A percentile compares a stretch with the other conserved stretches of the same genome.
Evolutionary conservation across 306 rosid species (phyloP).

Genomic region (Dryas octopetala): DNA sequence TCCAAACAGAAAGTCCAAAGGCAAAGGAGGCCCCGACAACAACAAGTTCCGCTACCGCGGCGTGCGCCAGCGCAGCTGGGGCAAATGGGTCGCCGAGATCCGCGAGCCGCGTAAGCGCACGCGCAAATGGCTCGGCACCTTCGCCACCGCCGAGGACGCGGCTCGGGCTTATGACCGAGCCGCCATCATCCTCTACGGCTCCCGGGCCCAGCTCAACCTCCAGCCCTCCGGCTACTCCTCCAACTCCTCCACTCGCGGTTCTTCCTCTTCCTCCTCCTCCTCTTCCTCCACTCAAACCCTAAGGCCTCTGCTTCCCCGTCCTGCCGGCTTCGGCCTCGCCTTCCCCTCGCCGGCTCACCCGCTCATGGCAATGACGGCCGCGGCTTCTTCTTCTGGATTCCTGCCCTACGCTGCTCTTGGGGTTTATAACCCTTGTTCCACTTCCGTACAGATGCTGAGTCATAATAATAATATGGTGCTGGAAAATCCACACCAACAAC

Average conservation of each 20-base stretch:
- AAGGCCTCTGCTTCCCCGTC: slow-evolving; percentile 77
- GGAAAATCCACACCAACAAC: neutral
- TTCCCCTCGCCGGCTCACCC: slow-evolving; percentile 31
- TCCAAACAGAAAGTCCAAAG: slow-evolving; percentile 42
- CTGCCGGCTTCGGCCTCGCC: slow-evolving; percentile 38
- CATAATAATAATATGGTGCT: neutral
- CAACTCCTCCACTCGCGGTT: slow-evolving; percentile 24
- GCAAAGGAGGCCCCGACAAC: slow-evolving; percentile 96
- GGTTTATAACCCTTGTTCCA: slow-evolving; percentile 16
- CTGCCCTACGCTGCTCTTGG: slow-evolving; percentile 30
- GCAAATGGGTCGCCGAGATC: slow-evolving; percentile 99
- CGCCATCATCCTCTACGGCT: slow-evolving; percentile 78
- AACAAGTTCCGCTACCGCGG: slow-evolving; percentile 89
- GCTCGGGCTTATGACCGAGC: slow-evolving; percentile 96
- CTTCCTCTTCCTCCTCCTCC: slow-evolving; percentile 29
- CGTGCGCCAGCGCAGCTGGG: slow-evolving; percentile 94
- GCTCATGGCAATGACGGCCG: slow-evolving; percentile 9
- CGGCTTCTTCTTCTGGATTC: slow-evolving; percentile 17
- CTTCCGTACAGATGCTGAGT: neutral
- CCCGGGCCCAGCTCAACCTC: slow-evolving; percentile 82
- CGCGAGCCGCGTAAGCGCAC: slow-evolving; percentile 91
- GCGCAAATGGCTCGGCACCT: slow-evolving; percentile 93
- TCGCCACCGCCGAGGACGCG: slow-evolving; percentile 92
- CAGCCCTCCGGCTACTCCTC: slow-evolving; percentile 53
- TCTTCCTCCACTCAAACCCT: slow-evolving; percentile 61